phyloP scores from a whole-genome alignment of 2,329 filamentous ascomycete genomes.

The Escovopsis sp. region DNA sequence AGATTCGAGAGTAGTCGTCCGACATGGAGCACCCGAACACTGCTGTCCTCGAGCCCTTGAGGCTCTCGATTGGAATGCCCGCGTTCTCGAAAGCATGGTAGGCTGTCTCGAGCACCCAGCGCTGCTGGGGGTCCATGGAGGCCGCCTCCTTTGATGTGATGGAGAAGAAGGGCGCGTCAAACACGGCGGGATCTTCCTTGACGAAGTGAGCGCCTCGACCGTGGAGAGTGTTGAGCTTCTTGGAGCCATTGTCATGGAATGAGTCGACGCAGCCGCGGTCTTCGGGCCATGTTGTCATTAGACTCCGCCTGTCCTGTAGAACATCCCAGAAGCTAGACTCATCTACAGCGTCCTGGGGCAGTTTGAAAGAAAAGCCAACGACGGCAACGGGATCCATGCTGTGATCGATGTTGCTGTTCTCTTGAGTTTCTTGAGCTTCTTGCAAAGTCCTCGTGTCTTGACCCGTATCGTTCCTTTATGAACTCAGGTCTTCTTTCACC shows the following conservation, averaged over 20 bases:
- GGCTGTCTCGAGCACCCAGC: slow-evolving; percentile 3
- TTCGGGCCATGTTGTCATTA: slow-evolving; percentile 19
- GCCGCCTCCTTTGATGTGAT: slow-evolving; percentile 10
- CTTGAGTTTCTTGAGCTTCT: too few relatives aligned
- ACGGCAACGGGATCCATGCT: slow-evolving; percentile 14
- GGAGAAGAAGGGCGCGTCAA: slow-evolving; percentile 15
- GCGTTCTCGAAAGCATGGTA: slow-evolving; percentile 10
- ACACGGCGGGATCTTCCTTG: slow-evolving; percentile 1
- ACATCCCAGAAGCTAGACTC: slow-evolving; percentile 20
- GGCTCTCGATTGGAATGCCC: slow-evolving; percentile 16
- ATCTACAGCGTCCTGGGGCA: slow-evolving; percentile 20
- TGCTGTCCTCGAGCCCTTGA: slow-evolving; percentile 16
- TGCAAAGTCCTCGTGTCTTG: too few relatives aligned
- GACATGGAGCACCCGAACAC: slow-evolving; percentile 24
- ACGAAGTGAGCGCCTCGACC: slow-evolving; percentile 2
- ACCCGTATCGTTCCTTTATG: too few relatives aligned
- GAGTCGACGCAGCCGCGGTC: slow-evolving; percentile 15
- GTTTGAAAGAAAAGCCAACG: slow-evolving; percentile 23
- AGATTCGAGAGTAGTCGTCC: slow-evolving; percentile 22
- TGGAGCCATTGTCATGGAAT: slow-evolving; percentile 7
- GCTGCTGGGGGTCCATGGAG: slow-evolving; percentile 6
- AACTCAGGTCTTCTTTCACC: too few relatives aligned
- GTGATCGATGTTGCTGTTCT: too few relatives aligned
- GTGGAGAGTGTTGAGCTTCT: slow-evolving; percentile 1
- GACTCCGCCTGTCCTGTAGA: slow-evolving; percentile 15